Evolutionary conservation across 129 eudicot species (phyloP).

Genomic region (Lactuca saligna): DNA sequence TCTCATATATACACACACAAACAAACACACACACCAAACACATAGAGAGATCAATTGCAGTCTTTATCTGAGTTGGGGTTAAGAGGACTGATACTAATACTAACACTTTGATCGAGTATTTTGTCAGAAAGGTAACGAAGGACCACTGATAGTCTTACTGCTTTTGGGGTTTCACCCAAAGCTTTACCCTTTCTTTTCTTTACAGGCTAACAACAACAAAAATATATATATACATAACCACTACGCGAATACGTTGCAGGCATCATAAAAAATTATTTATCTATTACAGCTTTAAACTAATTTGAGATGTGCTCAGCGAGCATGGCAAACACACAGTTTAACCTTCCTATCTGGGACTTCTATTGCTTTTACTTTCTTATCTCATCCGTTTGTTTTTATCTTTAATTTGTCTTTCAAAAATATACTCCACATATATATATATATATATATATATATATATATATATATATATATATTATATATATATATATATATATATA

Average conservation of each 20-base stretch:
- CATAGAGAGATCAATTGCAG: slow-evolving; percentile 35
- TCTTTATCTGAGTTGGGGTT: slow-evolving; percentile 20
- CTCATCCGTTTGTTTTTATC: slow-evolving; percentile 31
- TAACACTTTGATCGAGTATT: slow-evolving; percentile 56
- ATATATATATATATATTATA: background rate
- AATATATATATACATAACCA: slow-evolving; percentile 24
- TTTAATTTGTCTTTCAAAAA: slow-evolving; percentile 13
- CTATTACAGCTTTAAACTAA: slow-evolving; percentile 14
- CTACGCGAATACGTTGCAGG: background rate
- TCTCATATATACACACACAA: background rate
- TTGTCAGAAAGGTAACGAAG: slow-evolving; percentile 64
- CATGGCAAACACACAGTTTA: slow-evolving; percentile 37
- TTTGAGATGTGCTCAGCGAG: slow-evolving; percentile 20
- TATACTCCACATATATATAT: slow-evolving; percentile 22
- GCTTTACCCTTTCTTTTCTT: slow-evolving; percentile 43
- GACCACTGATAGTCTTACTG: slow-evolving; percentile 78
- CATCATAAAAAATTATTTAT: background rate
- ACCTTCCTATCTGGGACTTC: slow-evolving; percentile 38
- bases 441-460: background rate
- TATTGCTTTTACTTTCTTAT: slow-evolving; percentile 29
- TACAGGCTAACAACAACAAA: slow-evolving; percentile 48
- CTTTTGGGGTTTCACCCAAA: slow-evolving; percentile 86
- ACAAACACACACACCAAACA: slow-evolving; percentile 10
- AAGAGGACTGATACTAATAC: slow-evolving; percentile 52
- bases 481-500: too few species aligned